Evolutionary conservation across 306 rosid genomes (phyloP).

Genomic region (Calophaca sinica): DNA sequence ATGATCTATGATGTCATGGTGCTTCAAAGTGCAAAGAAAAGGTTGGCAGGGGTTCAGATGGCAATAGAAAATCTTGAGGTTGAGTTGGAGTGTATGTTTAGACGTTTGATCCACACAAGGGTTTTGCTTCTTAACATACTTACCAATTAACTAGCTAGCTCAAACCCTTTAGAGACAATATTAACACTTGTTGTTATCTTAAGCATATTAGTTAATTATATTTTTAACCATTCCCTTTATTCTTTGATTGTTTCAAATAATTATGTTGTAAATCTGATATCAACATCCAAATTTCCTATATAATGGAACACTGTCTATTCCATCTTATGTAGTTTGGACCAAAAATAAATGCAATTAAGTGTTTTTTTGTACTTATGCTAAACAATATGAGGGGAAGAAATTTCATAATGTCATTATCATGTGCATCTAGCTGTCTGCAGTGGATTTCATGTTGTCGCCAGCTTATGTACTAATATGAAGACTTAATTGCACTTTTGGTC

Average conservation of each 20-base stretch:
- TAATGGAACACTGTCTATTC: not conserved
- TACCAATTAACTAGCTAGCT: slow-evolving; percentile 46
- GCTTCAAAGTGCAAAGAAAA: slow-evolving; percentile 62
- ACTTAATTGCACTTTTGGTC: no score
- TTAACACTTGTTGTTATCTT: not conserved
- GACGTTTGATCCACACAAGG: slow-evolving; percentile 72
- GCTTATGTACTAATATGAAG: no score
- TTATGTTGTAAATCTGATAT: slow-evolving; percentile 1
- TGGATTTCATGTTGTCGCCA: no score
- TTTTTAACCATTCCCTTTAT: slow-evolving; percentile 33
- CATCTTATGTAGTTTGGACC: not conserved
- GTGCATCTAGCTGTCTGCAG: no score
- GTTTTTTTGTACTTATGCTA: not conserved
- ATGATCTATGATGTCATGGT: slow-evolving; percentile 50
- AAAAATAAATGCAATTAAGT: not conserved
- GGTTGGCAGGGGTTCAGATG: slow-evolving; percentile 61
- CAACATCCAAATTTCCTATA: not conserved
- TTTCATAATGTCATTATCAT: no score
- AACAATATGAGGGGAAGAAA: no score
- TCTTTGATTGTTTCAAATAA: slow-evolving; percentile 39
- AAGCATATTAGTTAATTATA: not conserved
- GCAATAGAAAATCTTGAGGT: slow-evolving; percentile 63
- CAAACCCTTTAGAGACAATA: slow-evolving; percentile 24
- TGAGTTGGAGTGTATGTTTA: slow-evolving; percentile 66
- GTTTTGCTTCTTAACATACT: slow-evolving; percentile 70